Evolutionary conservation across 352 stramenopile genomes (phyloP).

Genomic region (Phytophthora hybrid): DNA sequence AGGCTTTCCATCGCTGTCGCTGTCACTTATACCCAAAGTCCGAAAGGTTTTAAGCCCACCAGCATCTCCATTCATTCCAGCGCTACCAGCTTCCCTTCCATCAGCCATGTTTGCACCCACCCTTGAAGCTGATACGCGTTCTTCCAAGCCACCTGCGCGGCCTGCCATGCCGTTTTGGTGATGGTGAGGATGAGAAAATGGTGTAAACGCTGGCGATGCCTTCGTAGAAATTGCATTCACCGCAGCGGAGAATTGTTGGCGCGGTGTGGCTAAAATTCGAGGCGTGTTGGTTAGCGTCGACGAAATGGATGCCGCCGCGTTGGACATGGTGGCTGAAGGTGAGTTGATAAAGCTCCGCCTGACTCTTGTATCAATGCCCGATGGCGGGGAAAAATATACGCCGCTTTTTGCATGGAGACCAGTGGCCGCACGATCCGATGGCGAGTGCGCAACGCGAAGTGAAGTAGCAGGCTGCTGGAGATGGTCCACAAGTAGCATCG

Average conservation of each 20-base stretch:
- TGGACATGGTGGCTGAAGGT: slow-evolving; percentile 74
- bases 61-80: slow-evolving; percentile 16
- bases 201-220: slow-evolving; percentile 68
- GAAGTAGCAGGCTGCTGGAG: slow-evolving; percentile 44
- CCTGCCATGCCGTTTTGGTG: slow-evolving; percentile 31
- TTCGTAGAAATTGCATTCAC: slow-evolving; percentile 84
- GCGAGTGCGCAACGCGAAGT: slow-evolving; percentile 30
- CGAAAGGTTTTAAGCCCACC: slow-evolving; percentile 16
- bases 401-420: slow-evolving; percentile 62
- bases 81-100: slow-evolving; percentile 19
- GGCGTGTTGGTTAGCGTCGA: slow-evolving; percentile 81
- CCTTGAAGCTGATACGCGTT: slow-evolving; percentile 9
- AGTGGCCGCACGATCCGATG: slow-evolving; percentile 26
- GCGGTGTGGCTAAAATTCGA: slow-evolving; percentile 70
- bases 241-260: slow-evolving; percentile 80
- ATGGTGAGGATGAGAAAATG: slow-evolving; percentile 50
- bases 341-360: slow-evolving; percentile 77
- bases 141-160: slow-evolving; percentile 21
- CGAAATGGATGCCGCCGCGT: slow-evolving; percentile 71
- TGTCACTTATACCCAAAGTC: slow-evolving; percentile 15
- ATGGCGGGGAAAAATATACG: slow-evolving; percentile 69
- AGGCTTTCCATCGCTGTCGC: slow-evolving; percentile 19
- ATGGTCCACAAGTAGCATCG: slow-evolving; percentile 41
- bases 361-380: slow-evolving; percentile 70
- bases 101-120: slow-evolving; percentile 12